Conservation (phyloP, 1,284 basidiomycete genomes). For the Leccinum proliferum region DNA sequence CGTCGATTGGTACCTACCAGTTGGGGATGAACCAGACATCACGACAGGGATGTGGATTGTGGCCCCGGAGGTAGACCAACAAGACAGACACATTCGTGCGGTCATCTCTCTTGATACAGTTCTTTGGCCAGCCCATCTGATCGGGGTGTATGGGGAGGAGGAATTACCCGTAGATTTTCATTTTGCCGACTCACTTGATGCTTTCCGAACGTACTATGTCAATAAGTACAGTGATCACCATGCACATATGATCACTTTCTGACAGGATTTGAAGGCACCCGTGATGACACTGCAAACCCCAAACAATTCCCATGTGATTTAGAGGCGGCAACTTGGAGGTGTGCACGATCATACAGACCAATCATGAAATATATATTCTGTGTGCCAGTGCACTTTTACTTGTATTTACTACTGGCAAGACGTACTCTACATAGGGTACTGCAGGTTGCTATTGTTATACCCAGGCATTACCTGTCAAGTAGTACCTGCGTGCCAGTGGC, state of each 20-base stretch:
- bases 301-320: too few relatives aligned
- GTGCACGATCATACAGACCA: too few relatives aligned
- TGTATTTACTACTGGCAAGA: too few relatives aligned
- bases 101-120: slow-evolving; percentile 1
- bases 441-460: too few relatives aligned
- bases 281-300: too few relatives aligned
- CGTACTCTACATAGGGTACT: too few relatives aligned
- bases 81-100: neutral
- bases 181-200: neutral
- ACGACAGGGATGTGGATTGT: slow-evolving; percentile 3
- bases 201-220: slow-evolving; percentile 5
- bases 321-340: too few relatives aligned
- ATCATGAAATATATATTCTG: too few relatives aligned
- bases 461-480: too few relatives aligned
- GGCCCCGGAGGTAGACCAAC: neutral
- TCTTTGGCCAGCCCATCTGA: slow-evolving; percentile 1
- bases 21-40: neutral
- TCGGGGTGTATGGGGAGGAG: neutral
- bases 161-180: neutral
- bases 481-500: too few relatives aligned
- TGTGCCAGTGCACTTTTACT: too few relatives aligned
- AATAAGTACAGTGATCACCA: slow-evolving; percentile 10
- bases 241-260: neutral
- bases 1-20: neutral
- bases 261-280: neutral